Conservation (phyloP, 768 basidiomycete species). For the Russula abietina region DNA sequence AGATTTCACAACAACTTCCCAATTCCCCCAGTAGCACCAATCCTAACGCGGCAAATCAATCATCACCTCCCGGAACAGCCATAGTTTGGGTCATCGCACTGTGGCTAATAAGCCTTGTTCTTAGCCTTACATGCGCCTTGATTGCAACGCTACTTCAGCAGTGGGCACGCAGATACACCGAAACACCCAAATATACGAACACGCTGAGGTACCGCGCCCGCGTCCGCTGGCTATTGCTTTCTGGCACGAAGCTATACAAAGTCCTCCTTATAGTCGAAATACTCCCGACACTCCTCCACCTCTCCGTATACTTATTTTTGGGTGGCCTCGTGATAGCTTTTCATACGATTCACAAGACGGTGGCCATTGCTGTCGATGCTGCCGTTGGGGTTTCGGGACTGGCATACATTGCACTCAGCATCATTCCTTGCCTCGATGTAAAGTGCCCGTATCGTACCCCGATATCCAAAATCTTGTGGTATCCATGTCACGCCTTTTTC, state of each 20-base stretch:
- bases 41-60: not conserved
- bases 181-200: not conserved
- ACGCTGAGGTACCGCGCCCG: not conserved
- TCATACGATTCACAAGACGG: not conserved
- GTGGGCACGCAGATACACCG: not conserved
- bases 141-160: not conserved
- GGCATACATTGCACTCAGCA: not conserved
- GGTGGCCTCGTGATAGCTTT: not conserved
- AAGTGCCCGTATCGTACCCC: not conserved
- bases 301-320: not conserved
- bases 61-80: not conserved
- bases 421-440: not conserved
- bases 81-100: not conserved
- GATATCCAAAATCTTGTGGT: not conserved
- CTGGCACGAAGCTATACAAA: not conserved
- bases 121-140: not conserved
- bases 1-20: too few species aligned
- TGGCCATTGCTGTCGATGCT: not conserved
- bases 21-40: too few species aligned
- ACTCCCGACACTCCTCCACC: not conserved
- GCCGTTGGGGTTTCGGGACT: not conserved
- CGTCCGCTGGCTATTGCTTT: not conserved
- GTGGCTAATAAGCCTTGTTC: not conserved
- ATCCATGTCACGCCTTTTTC: not conserved
- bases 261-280: not conserved